Base-by-base conservation (phyloP, 106 monocot genomes). In the Agapanthus africanus region DNA sequence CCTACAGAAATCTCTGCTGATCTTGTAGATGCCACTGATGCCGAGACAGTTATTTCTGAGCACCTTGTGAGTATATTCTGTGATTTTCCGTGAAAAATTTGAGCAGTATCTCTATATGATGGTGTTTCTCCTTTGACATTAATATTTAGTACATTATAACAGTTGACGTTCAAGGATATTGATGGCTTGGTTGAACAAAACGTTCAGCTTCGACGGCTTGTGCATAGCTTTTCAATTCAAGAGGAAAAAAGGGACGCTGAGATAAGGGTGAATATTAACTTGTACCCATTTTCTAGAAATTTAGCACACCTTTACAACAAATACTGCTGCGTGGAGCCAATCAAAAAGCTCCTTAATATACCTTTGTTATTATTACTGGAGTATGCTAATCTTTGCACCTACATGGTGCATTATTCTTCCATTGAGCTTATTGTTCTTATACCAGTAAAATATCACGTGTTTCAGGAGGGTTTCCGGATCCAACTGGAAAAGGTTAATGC, bases 141-240 rank as follows among this genome's bases (percentile, higher is more conserved):
- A 26, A 30, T 36, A 31, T 59, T 69, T 21, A 13, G 18, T 60
- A 38, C 39, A 40, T 57, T 80, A 8, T 26, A 31, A 56, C 88
- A 91, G 95, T 66, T 97, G 78, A 68, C 80, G 0, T 99, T 93
- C 63, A 93, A 79, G 54, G 90, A 93, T 71, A 90, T 99, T 69
- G 73, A 77, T 77, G 99, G 76, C 39, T 72, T 99, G 74, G 90
- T 99, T 63, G 78, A 85, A 60, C 93, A 93, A 66, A 99, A 99
- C 81, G 78, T 88, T 35, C 76, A 87, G 63, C 93, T 99, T 50
- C 81, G 84, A 49, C 71, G 66, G 30, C 82, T 74, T 76, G 83
- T 99, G 40, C 92, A 71, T 15, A 83, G 35, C 25, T 81, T 99
- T 66, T 79, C 84, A 16, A 30, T 32, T 54, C 72, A 80, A 54